Base-by-base conservation (phyloP, 495 filamentous ascomycete species). In the Venustampulla echinocandica region DNA sequence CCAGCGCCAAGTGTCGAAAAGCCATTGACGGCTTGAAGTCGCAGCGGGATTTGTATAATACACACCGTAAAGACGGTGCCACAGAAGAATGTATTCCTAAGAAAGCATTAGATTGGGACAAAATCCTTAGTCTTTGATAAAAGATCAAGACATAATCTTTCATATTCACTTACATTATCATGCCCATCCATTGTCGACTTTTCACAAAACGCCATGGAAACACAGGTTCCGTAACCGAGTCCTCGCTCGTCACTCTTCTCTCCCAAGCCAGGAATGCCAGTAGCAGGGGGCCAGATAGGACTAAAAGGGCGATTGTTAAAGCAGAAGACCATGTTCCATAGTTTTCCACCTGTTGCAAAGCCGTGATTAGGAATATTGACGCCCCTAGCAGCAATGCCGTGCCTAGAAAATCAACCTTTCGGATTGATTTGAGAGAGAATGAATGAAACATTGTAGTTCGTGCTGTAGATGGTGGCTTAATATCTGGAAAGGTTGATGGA, bases 41-140 rank as follows among this genome's bases (percentile, higher is more conserved):
- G 68, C 50, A 79, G 73, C 4, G 80, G 77, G n/a, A 82, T 65
- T 35, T 77, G 69, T 24, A 82, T 67, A 5, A 79, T 61, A 42
- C 70, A 64, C 4, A 69, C 58, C 19, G 78, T 71, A 52, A 72
- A 80, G 9, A 72, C 60, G 20, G 22, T 23, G 5, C 37, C 37
- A 17, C 17, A 20, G 5, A 40, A 22, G 11, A 40, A 22, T 4
- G 37, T 9, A 21, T 11, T 20, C 20, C 37, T 40, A n/a, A n/a
- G 10, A 9, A 22, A 17, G 15, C 17, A 17, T 11, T 37, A 18
- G 9, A 18, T 9, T 18, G 6, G 7, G 9, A 10, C 6, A 18
- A 5, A 17, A 37, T 6, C 34, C 13, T 30, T 37, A 37, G 17
- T 10, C 17, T 37, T 10, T 11, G 15, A 5, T 17, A 5, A 37